Percentiles rank a stretch among this genome's conserved stretches.
These are phyloP conservation scores for Beauveria rudraprayagi DNA, from an alignment of 2,329 filamentous ascomycete species.

Conservation along the genomic window DNA sequence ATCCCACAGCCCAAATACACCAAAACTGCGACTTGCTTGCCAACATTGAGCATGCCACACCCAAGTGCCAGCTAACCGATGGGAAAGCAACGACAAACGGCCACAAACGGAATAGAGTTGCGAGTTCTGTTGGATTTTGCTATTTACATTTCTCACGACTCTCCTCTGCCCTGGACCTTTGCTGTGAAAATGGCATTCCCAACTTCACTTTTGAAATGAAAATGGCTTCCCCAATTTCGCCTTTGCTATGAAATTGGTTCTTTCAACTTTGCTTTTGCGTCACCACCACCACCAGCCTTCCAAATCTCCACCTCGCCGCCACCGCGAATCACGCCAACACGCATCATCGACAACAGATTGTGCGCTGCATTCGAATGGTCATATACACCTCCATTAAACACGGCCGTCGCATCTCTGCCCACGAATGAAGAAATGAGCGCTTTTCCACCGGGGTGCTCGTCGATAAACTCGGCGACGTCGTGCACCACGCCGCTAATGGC, in stretches of 20 bases:
- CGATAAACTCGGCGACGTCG: constrained; percentile 70
- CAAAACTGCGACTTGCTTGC: not conserved
- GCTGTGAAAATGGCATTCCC: too few species aligned
- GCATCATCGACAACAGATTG: constrained; percentile 73
- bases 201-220: not conserved
- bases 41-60: too few species aligned
- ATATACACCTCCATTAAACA: constrained; percentile 79
- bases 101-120: not conserved
- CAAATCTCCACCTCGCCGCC: constrained; percentile 79
- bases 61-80: too few species aligned
- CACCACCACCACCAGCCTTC: constrained; percentile 38
- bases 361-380: constrained; percentile 75
- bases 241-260: not conserved
- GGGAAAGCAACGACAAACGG: not conserved
- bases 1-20: not conserved
- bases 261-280: not conserved
- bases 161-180: too few species aligned
- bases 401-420: constrained; percentile 72
- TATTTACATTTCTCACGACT: too few species aligned
- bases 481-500: constrained; percentile 70
- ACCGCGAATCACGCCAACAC: constrained; percentile 68
- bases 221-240: not conserved
- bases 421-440: constrained; percentile 66
- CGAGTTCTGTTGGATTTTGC: not conserved
- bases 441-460: constrained; percentile 72